Evolutionary conservation across 352 stramenopile species (phyloP).

Genomic region (Phytophthora nicotianae): DNA sequence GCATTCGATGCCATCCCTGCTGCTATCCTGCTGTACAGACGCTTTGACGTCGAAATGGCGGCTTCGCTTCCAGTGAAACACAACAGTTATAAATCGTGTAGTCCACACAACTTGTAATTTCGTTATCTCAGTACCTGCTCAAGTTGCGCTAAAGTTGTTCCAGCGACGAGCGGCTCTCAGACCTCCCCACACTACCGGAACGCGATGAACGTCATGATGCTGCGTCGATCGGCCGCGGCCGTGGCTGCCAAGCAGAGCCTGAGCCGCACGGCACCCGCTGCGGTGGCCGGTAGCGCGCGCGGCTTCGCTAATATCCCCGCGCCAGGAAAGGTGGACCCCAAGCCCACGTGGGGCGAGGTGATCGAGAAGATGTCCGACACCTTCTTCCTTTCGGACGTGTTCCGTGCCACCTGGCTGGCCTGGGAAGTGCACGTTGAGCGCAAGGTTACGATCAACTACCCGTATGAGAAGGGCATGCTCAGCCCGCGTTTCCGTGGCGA

Average conservation of each 20-base stretch:
- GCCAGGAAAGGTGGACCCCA: conserved; percentile 42
- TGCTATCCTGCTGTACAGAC: conserved; percentile 6
- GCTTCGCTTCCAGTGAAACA: conserved; percentile 39
- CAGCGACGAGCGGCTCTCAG: conserved; percentile 15
- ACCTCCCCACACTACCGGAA: conserved; percentile 36
- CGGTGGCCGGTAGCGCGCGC: conserved; percentile 21
- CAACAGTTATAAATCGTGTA: neutral
- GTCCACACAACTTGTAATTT: neutral
- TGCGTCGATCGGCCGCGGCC: conserved; percentile 62
- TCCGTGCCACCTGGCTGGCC: conserved; percentile 78
- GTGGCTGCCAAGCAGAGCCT: conserved; percentile 40
- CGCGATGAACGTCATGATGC: conserved; percentile 53
- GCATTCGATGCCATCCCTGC: conserved; percentile 37
- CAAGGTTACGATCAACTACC: conserved; percentile 99
- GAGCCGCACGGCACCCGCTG: conserved; percentile 12
- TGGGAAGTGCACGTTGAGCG: conserved; percentile 85
- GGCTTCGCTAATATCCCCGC: conserved; percentile 40
- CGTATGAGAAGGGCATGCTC: conserved; percentile 97
- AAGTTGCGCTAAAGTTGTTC: conserved; percentile 9
- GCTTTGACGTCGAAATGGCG: conserved; percentile 19
- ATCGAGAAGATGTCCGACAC: conserved; percentile 84
- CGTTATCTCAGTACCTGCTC: neutral
- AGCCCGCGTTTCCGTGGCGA: conserved; percentile 98
- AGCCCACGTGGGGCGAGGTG: conserved; percentile 72
- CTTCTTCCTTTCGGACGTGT: conserved; percentile 86